A percentile compares a stretch with the other conserved stretches of the same genome.
These are phyloP conservation scores for Populus alba DNA, from an alignment of 345 rosid species.

Conservation along the genomic window DNA sequence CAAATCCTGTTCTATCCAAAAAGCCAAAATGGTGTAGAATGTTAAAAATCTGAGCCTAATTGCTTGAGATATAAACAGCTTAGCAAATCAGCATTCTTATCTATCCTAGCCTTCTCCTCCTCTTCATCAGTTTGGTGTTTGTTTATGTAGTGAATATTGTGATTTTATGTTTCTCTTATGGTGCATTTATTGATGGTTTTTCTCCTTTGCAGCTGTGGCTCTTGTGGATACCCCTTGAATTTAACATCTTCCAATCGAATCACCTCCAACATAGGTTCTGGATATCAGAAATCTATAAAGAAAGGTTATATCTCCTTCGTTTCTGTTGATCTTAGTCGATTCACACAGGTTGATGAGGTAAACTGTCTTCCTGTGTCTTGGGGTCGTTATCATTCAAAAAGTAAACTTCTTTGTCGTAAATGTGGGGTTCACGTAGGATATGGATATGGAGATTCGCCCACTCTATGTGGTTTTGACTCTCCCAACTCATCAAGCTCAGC, in stretches of 20 bases:
- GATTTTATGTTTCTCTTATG: neutral
- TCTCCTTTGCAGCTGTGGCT: slow-evolving; percentile 50
- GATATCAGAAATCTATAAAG: slow-evolving; percentile 43
- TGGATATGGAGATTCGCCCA: slow-evolving; percentile 49
- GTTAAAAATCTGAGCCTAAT: neutral
- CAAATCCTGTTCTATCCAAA: neutral
- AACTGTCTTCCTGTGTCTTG: slow-evolving; percentile 49
- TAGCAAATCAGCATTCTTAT: neutral
- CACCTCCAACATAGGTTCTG: slow-evolving; percentile 42
- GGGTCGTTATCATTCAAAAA: slow-evolving; percentile 42
- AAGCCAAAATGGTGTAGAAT: neutral
- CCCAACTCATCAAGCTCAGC: slow-evolving; percentile 36
- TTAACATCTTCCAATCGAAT: slow-evolving; percentile 47
- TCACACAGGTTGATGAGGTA: slow-evolving; percentile 60
- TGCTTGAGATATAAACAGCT: neutral
- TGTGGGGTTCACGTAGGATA: slow-evolving; percentile 64
- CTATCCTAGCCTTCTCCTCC: neutral
- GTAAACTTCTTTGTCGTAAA: slow-evolving; percentile 62
- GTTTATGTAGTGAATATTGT: neutral
- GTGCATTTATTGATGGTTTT: neutral
- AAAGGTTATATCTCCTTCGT: slow-evolving; percentile 43
- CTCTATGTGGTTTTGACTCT: slow-evolving; percentile 55
- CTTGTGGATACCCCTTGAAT: slow-evolving; percentile 62
- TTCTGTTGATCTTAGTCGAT: slow-evolving; percentile 57
- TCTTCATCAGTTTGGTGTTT: neutral